Evolutionary conservation across 2,329 filamentous ascomycete species (phyloP), one percentile per base, ranked within the genome.

Genomic region (Scolecobasidium constrictum): DNA sequence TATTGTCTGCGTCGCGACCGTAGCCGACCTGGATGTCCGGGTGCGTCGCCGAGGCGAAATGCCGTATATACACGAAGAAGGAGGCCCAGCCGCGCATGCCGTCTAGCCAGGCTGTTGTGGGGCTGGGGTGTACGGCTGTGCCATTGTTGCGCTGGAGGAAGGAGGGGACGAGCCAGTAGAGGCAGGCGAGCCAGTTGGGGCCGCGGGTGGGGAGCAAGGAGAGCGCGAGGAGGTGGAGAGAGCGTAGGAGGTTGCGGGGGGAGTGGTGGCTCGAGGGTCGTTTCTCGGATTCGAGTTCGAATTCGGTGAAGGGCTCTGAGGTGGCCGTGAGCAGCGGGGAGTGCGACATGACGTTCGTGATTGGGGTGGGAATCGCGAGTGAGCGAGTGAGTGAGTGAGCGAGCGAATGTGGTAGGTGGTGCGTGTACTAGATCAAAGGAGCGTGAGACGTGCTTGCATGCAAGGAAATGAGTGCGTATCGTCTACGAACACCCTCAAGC

Each of bases 41-140:
- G 16, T 35, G 35, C 7, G 26, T 40, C 6, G 36, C 35, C 13
- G 18, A 13, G n/a, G 36, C 15, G 22, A 50, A 40, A 26, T 49
- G 48, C 16, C 33, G 36, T 12, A 45, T 34, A 18, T 43, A 41
- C 15, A 50, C 48, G 13, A 49, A 40, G 35, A 50, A 39, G 11
- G 47, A 35, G 7, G 48, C 48, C 11, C 42, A 26, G 21, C 48
- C 48, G 34, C 48, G 38, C 35, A 50, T 35, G 13, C 48, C 48
- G 17, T 47, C 45, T 5, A 50, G 43, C 43, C 43, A 49, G 17
- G 44, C 44, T 12, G 52, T 44, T 3, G 26, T 9, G 9, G 26
- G 9, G 26, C 9, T 7, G 9, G 26, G 26, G n/a, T n/a, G n/a
- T n/a, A n/a, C n/a, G 9, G 26, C n/a, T n/a, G 9, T 7, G 26